Evolutionary conservation across 202 grass and related monocot genomes (phyloP).

Genomic region (Panicum hallii): DNA sequence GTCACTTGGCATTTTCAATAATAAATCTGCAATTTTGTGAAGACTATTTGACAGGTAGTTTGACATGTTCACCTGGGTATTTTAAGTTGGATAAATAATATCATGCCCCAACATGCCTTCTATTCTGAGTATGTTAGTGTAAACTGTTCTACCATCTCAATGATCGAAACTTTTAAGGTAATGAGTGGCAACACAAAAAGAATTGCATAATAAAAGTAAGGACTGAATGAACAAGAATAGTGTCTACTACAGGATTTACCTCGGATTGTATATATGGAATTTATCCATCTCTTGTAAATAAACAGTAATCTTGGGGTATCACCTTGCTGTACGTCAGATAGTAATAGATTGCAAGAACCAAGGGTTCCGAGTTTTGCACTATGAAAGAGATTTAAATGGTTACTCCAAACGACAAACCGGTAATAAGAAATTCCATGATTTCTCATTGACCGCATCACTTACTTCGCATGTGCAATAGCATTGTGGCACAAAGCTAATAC

Average conservation of each 20-base stretch:
- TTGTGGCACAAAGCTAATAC: slow-evolving; percentile 78
- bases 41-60: slow-evolving; percentile 24
- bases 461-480: slow-evolving; percentile 85
- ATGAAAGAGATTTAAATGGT: slow-evolving; percentile 41
- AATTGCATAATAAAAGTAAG: slow-evolving; percentile 19
- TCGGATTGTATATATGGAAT: slow-evolving; percentile 83
- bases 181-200: slow-evolving; percentile 32
- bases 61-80: neutral
- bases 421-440: neutral
- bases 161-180: neutral
- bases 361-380: slow-evolving; percentile 63
- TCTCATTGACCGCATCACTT: slow-evolving; percentile 47
- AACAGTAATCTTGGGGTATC: slow-evolving; percentile 74
- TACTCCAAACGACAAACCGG: slow-evolving; percentile 33
- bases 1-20: slow-evolving; percentile 19
- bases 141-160: slow-evolving; percentile 22
- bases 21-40: neutral
- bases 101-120: slow-evolving; percentile 1
- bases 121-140: neutral
- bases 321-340: slow-evolving; percentile 86
- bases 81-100: slow-evolving; percentile 23
- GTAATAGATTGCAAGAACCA: slow-evolving; percentile 72
- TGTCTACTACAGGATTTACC: slow-evolving; percentile 45
- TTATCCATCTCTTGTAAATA: slow-evolving; percentile 93
- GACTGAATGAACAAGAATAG: neutral